Evolutionary conservation across 2,329 filamentous ascomycete species (phyloP).

Genomic region (Penicillium sp.): DNA sequence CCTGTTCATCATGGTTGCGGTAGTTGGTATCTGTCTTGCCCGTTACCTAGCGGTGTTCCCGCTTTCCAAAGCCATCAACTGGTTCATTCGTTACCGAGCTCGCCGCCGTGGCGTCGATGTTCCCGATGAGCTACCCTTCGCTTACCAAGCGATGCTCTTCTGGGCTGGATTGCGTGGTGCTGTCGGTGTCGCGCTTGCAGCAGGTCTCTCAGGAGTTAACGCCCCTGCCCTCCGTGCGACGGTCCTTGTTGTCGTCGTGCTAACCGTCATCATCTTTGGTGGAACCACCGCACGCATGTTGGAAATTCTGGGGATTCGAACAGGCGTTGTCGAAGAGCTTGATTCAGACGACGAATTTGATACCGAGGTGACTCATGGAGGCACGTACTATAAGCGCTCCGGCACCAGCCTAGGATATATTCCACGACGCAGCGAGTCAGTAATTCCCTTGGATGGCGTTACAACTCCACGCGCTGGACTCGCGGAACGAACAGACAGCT

Average conservation of each 20-base stretch:
- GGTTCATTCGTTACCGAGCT: conserved; percentile 84
- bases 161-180: conserved; percentile 96
- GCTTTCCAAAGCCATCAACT: conserved; percentile 84
- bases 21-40: conserved; percentile 86
- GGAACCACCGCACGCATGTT: conserved; percentile 97
- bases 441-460: conserved; percentile 55
- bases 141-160: conserved; percentile 99
- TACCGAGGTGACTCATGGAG: conserved; percentile 73
- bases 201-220: conserved; percentile 79
- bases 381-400: conserved; percentile 77
- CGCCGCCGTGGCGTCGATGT: conserved; percentile 71
- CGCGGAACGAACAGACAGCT: conserved; percentile 44
- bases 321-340: conserved; percentile 92
- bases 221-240: conserved; percentile 83
- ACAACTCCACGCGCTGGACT: conserved; percentile 37
- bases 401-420: conserved; percentile 75
- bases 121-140: conserved; percentile 85
- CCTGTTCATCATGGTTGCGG: conserved; percentile 88
- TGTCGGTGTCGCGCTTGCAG: conserved; percentile 90
- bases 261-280: conserved; percentile 98
- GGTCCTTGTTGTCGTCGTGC: conserved; percentile 92
- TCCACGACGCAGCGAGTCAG: conserved; percentile 63
- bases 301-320: conserved; percentile 94
- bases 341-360: conserved; percentile 99
- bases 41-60: conserved; percentile 95